phyloP scores from a whole-genome alignment of 2,329 filamentous ascomycete genomes.

The Colletotrichum lini region DNA sequence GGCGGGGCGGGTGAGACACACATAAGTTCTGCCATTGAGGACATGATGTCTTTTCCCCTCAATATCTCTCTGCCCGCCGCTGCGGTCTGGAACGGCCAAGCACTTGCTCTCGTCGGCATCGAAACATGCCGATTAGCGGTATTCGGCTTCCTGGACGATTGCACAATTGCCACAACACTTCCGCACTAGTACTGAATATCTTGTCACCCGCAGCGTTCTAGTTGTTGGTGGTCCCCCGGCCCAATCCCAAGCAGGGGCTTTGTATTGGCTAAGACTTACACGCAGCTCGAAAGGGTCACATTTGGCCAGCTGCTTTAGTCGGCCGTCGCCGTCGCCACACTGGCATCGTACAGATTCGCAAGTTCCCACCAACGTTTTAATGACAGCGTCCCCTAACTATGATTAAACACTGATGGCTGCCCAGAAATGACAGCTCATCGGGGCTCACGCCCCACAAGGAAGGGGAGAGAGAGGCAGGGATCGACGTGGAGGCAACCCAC shows the following conservation, averaged over 20 bases:
- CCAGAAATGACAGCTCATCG: conserved; percentile 19
- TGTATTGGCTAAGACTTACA: background rate
- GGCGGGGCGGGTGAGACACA: background rate
- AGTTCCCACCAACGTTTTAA: background rate
- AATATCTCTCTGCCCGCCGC: background rate
- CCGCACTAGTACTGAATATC: background rate
- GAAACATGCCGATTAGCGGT: background rate
- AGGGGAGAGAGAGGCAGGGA: conserved; percentile 9
- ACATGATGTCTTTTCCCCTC: background rate
- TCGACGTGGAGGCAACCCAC: conserved; percentile 5
- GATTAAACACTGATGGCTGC: background rate
- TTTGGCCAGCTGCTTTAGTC: background rate
- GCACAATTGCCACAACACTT: background rate
- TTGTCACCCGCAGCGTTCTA: background rate
- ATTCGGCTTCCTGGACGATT: conserved; percentile 3
- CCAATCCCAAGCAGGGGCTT: background rate
- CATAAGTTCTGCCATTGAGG: background rate
- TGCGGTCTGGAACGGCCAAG: background rate
- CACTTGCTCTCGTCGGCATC: background rate
- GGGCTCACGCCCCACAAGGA: background rate
- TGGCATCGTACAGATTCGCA: no score
- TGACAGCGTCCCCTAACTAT: background rate
- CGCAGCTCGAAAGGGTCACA: no score
- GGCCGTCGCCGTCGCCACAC: background rate
- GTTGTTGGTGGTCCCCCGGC: background rate